Conservation (phyloP, 2,329 filamentous ascomycete genomes). For the Colletotrichum truncatum region DNA sequence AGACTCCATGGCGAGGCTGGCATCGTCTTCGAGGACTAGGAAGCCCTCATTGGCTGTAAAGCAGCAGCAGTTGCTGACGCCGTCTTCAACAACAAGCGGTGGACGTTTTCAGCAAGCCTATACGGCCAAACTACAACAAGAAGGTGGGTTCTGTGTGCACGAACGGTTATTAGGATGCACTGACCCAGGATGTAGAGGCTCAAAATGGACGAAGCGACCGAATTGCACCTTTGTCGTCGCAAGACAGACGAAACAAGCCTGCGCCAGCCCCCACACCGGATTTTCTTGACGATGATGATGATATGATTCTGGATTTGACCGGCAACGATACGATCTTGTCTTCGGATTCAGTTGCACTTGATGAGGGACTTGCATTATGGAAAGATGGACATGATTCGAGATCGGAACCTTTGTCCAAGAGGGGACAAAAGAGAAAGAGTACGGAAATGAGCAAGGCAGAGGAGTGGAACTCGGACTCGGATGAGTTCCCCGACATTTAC, state of each 20-base stretch:
- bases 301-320: conserved; percentile 49
- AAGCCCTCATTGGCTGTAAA: conserved; percentile 54
- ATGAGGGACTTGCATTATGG: conserved; percentile 51
- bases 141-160: conserved; percentile 15
- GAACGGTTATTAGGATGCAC: neutral
- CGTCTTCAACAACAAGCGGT: conserved; percentile 42
- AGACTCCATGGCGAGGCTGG: conserved; percentile 55
- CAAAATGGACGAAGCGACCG: neutral
- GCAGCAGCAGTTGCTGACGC: conserved; percentile 52
- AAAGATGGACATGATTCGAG: conserved; percentile 50
- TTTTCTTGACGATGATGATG: conserved; percentile 34
- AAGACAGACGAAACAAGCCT: neutral
- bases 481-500: conserved; percentile 64
- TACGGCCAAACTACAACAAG: conserved; percentile 28
- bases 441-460: conserved; percentile 50
- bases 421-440: conserved; percentile 63
- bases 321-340: conserved; percentile 42
- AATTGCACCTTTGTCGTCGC: neutral
- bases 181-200: conserved; percentile 13
- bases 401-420: conserved; percentile 46
- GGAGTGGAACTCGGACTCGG: conserved; percentile 45
- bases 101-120: conserved; percentile 34
- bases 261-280: conserved; percentile 18
- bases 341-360: conserved; percentile 45
- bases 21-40: conserved; percentile 52